Conservation (phyloP, 2,329 filamentous ascomycete genomes). For the Xylaria sp. region DNA sequence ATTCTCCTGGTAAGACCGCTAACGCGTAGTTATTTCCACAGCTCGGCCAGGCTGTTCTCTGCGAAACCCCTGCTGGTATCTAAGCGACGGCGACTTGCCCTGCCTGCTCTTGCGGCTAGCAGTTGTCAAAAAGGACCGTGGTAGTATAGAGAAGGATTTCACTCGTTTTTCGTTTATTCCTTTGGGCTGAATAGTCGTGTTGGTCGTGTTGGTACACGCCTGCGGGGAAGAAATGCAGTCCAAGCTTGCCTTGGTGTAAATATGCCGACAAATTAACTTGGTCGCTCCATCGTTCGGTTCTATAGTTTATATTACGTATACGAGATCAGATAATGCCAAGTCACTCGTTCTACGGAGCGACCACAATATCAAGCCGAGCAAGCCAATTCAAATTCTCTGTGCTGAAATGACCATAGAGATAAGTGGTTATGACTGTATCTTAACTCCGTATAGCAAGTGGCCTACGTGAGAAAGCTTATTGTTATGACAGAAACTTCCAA, state of each 20-base stretch:
- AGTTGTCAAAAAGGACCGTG: background rate
- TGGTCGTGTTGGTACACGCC: background rate
- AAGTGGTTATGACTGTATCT: too few relatives aligned
- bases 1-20: background rate
- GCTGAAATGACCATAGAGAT: too few relatives aligned
- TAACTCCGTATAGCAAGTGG: too few relatives aligned
- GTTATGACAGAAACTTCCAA: background rate
- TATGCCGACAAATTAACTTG: background rate
- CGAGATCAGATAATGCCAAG: conserved; percentile 2
- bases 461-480: background rate
- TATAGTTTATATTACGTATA: conserved; percentile 1
- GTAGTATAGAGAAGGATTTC: background rate
- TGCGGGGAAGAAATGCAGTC: background rate
- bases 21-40: background rate
- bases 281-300: background rate
- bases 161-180: background rate
- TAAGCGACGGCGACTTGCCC: background rate
- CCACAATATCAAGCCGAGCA: background rate
- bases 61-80: conserved; percentile 1
- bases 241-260: conserved; percentile 1
- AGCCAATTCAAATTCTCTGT: background rate
- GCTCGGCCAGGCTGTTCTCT: conserved; percentile 23
- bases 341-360: background rate
- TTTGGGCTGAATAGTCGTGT: background rate
- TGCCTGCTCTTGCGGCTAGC: background rate